Evolutionary conservation across 192 early-diverging fungal species (phyloP).

Genomic region (Backusella circina): DNA sequence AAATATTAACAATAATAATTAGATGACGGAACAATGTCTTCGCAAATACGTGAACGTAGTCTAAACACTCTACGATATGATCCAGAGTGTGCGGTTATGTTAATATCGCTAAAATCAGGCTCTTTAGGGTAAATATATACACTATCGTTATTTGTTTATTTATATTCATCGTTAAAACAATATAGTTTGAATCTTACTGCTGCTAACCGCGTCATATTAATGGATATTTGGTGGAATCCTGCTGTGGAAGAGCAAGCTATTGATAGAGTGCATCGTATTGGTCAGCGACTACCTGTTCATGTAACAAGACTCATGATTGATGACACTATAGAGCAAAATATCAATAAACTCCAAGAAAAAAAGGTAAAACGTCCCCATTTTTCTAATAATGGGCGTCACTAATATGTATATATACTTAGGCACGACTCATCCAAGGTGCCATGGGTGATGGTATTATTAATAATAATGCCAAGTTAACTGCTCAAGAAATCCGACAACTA

Average conservation of each 20-base stretch:
- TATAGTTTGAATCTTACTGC: slow-evolving; percentile 71
- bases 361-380: slow-evolving; percentile 58
- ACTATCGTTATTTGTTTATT: background rate
- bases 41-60: slow-evolving; percentile 50
- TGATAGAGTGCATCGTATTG: slow-evolving; percentile 79
- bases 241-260: slow-evolving; percentile 74
- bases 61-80: slow-evolving; percentile 63
- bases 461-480: slow-evolving; percentile 24
- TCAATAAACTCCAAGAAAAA: slow-evolving; percentile 72
- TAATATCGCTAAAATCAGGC: slow-evolving; percentile 50
- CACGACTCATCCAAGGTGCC: slow-evolving; percentile 28
- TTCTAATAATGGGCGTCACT: background rate
- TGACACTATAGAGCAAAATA: slow-evolving; percentile 83
- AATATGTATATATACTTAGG: slow-evolving; percentile 7
- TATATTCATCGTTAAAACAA: slow-evolving; percentile 32
- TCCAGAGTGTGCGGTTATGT: slow-evolving; percentile 52
- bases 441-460: slow-evolving; percentile 23
- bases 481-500: slow-evolving; percentile 28
- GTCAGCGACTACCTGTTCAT: slow-evolving; percentile 60
- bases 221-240: slow-evolving; percentile 85
- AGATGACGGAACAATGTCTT: slow-evolving; percentile 37
- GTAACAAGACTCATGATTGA: slow-evolving; percentile 67
- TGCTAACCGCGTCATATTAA: slow-evolving; percentile 69
- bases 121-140: slow-evolving; percentile 30
- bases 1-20: background rate